Conservation (phyloP, 106 monocot genomes). For the Dendrobium chrysotoxum region DNA sequence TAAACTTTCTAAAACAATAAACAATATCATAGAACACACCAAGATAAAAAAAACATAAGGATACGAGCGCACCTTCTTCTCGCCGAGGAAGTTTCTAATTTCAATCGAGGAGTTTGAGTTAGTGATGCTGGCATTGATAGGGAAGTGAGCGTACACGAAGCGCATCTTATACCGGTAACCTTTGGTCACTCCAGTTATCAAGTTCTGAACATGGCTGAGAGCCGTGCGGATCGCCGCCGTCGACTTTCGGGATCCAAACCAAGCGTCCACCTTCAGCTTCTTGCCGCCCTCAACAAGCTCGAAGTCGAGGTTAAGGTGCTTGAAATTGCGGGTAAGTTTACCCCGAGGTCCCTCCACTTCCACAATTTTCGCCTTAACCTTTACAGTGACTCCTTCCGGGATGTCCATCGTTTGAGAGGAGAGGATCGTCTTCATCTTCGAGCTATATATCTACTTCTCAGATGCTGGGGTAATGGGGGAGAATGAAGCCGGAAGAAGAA, state of each 20-base stretch:
- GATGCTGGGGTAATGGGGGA: background rate
- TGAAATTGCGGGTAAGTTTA: slow-evolving; percentile 56
- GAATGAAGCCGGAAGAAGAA: background rate
- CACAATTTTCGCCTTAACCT: slow-evolving; percentile 37
- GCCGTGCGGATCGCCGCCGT: slow-evolving; percentile 64
- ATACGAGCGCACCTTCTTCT: slow-evolving; percentile 45
- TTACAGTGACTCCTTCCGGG: slow-evolving; percentile 47
- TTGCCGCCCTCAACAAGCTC: slow-evolving; percentile 38
- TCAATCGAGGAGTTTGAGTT: slow-evolving; percentile 37
- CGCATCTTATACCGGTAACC: slow-evolving; percentile 80
- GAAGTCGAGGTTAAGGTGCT: slow-evolving; percentile 77
- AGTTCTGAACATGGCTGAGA: slow-evolving; percentile 59
- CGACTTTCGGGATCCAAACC: slow-evolving; percentile 55
- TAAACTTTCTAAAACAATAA: no score
- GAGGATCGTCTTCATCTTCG: slow-evolving; percentile 58
- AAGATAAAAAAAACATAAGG: no score
- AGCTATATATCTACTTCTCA: no score
- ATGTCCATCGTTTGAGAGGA: slow-evolving; percentile 69
- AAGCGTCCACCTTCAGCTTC: slow-evolving; percentile 69
- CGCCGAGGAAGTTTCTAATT: slow-evolving; percentile 74
- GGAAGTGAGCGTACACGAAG: slow-evolving; percentile 74
- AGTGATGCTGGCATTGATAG: slow-evolving; percentile 56
- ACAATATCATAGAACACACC: no score
- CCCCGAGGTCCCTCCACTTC: slow-evolving; percentile 51
- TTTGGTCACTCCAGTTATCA: slow-evolving; percentile 62